Base-by-base conservation (phyloP, 306 rosid species). In the Prunus dulcis region DNA sequence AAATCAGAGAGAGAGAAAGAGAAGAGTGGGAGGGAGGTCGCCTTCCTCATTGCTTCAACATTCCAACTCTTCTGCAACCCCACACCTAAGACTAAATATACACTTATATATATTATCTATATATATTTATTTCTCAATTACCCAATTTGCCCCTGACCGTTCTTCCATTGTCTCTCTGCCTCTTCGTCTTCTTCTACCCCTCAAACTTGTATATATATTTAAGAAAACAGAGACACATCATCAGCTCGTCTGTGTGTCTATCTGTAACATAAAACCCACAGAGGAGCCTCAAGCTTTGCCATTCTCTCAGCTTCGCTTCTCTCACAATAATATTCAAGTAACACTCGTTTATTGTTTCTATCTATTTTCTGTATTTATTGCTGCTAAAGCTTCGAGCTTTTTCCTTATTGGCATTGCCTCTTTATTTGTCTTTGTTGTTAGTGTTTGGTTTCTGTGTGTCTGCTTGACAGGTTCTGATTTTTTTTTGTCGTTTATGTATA, bases 1-100 rank as follows among this genome's bases (percentile, higher is more conserved):
- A 55, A 55, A 55, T n/a, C 4, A 41, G 3, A 17, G 14, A 68
- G 73, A 68, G 75, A 77, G 76, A 72, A 50, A 82, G 66, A 83
- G 47, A 56, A 61, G 41, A 82, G 93, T 93, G 90, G 98, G 98
- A 82, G 98, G 76, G 84, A 84, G 85, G 96, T 93, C 98, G 78
- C 83, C 88, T 83, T 93, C 95, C 81, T 88, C 77, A 74, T 93
- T 87, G 94, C 97, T 90, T 90, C 90, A 79, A 87, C 88, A 78
- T 90, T 87, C 96, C 91, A 86, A 84, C 89, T 86, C 79, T 76
- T 71, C 38, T 77, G 80, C 81, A 76, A 78, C 85, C 80, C 90
- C 84, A 82, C 91, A 76, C 81, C 82, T 52, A 71, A 18, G 76
- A 80, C 85, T 15, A 28, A 13, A 38, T 22, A 7, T 43, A 50